Percentiles rank a stretch among this genome's conserved stretches.
Conservation (phyloP, 2,329 filamentous ascomycete genomes). For the Neonectria sp. region DNA sequence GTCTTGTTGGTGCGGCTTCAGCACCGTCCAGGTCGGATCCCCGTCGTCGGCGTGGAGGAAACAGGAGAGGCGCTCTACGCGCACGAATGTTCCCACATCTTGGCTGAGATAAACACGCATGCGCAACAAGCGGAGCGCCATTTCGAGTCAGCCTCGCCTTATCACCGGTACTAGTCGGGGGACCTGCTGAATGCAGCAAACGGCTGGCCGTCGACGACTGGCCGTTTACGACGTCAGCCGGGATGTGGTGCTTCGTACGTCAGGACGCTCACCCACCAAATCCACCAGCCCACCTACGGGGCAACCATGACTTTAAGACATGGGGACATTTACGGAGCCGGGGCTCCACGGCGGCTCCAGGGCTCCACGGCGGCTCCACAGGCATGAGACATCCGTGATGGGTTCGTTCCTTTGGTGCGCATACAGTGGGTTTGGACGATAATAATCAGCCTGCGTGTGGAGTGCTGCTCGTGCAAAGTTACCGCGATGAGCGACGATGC, state of each 20-base stretch:
- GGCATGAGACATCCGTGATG: constrained; percentile 5
- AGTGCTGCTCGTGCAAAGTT: not conserved
- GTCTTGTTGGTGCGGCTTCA: not conserved
- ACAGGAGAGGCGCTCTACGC: not conserved
- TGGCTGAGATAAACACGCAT: not conserved
- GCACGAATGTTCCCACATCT: not conserved
- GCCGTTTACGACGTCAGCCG: not conserved
- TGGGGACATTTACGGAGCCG: not conserved
- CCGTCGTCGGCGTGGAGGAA: too few relatives aligned
- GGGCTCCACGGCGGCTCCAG: not conserved
- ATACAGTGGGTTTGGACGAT: not conserved
- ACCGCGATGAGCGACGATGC: not conserved
- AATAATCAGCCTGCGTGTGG: not conserved
- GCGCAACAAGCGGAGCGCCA: not conserved
- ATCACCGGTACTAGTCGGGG: not conserved
- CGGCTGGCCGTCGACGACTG: not conserved
- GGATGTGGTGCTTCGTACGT: not conserved
- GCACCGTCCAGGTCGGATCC: too few relatives aligned
- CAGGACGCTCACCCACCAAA: not conserved
- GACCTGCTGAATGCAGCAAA: not conserved
- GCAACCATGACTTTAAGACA: not conserved
- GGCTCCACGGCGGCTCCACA: constrained; percentile 6
- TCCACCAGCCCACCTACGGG: not conserved
- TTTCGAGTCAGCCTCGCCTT: not conserved
- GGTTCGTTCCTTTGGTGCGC: constrained; percentile 4